Conservation (phyloP, 495 filamentous ascomycete genomes). For the Lasiosphaeriaceae sp. region DNA sequence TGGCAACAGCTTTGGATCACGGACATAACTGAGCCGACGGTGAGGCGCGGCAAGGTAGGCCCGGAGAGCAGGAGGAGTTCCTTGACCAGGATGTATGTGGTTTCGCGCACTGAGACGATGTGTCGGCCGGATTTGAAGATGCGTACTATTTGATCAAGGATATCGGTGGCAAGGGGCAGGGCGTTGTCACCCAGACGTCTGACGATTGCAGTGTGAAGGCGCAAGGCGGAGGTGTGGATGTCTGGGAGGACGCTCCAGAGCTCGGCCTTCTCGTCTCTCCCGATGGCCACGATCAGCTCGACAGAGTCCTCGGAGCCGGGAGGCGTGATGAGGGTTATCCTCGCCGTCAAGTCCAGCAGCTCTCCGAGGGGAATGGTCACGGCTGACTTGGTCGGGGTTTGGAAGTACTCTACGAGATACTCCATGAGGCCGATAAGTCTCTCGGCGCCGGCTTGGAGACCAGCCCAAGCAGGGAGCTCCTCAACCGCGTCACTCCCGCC, state of each 20-base stretch:
- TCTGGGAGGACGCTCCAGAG: slow-evolving; percentile 67
- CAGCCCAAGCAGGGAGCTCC: slow-evolving; percentile 64
- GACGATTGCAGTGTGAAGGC: slow-evolving; percentile 51
- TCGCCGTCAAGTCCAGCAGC: slow-evolving; percentile 60
- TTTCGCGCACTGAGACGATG: slow-evolving; percentile 53
- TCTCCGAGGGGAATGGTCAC: slow-evolving; percentile 61
- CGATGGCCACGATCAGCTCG: slow-evolving; percentile 61
- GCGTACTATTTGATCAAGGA: slow-evolving; percentile 65
- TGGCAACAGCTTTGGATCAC: slow-evolving; percentile 60
- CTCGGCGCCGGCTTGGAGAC: slow-evolving; percentile 65
- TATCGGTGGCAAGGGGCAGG: slow-evolving; percentile 51
- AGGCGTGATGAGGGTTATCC: slow-evolving; percentile 66
- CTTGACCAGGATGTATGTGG: slow-evolving; percentile 54
- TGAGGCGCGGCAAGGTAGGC: slow-evolving; percentile 57
- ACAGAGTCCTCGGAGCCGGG: slow-evolving; percentile 34
- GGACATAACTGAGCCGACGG: slow-evolving; percentile 51
- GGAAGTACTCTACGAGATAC: slow-evolving; percentile 49
- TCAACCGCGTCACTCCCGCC: slow-evolving; percentile 39
- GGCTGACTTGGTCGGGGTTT: slow-evolving; percentile 52
- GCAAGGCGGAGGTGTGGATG: slow-evolving; percentile 65
- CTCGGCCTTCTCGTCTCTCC: slow-evolving; percentile 71
- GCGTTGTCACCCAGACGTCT: slow-evolving; percentile 50
- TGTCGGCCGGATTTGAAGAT: slow-evolving; percentile 61
- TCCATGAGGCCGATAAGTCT: slow-evolving; percentile 61
- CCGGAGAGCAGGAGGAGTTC: slow-evolving; percentile 59